These are phyloP conservation scores for Leishmania gerbilli DNA, from an alignment of 208 protist genomes.

Conservation along the genomic window DNA sequence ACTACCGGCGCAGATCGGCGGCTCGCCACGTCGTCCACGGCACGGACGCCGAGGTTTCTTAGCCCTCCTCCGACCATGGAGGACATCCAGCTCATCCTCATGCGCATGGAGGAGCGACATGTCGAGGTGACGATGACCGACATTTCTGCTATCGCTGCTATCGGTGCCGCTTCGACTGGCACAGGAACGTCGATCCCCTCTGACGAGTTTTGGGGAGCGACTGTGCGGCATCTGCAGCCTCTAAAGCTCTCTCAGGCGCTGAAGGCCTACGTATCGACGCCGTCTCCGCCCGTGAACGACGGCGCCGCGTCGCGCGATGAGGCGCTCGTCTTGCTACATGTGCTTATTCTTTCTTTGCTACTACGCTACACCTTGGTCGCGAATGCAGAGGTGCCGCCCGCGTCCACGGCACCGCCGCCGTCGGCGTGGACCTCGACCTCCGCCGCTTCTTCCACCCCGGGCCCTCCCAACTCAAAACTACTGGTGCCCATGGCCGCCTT, in stretches of 20 bases:
- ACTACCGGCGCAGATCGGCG: slow-evolving; percentile 7
- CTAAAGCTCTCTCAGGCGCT: slow-evolving; percentile 20
- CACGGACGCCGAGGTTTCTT: slow-evolving; percentile 13
- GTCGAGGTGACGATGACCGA: slow-evolving; percentile 34
- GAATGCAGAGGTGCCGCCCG: slow-evolving; percentile 5
- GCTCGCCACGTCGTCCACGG: slow-evolving; percentile 5
- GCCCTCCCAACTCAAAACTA: slow-evolving; percentile 8
- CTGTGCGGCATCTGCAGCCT: slow-evolving; percentile 19
- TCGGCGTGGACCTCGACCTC: slow-evolving; percentile 9
- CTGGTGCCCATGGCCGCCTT: slow-evolving; percentile 25
- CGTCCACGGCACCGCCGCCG: neutral
- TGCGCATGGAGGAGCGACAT: slow-evolving; percentile 49
- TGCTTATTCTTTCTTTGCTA: slow-evolving; percentile 26
- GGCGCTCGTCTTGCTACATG: slow-evolving; percentile 18
- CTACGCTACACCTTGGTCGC: slow-evolving; percentile 22
- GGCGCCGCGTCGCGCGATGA: slow-evolving; percentile 1
- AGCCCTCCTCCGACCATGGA: slow-evolving; percentile 22
- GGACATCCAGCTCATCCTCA: slow-evolving; percentile 39
- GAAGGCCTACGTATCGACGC: neutral
- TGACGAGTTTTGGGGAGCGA: slow-evolving; percentile 25
- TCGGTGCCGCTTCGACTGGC: slow-evolving; percentile 18
- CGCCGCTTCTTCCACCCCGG: neutral
- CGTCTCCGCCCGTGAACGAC: neutral
- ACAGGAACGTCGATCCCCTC: slow-evolving; percentile 16
- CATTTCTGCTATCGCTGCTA: slow-evolving; percentile 30